These are phyloP conservation scores for Lasiodiplodia hormozganensis DNA, from an alignment of 2,329 filamentous ascomycete species.

Conservation along the genomic window DNA sequence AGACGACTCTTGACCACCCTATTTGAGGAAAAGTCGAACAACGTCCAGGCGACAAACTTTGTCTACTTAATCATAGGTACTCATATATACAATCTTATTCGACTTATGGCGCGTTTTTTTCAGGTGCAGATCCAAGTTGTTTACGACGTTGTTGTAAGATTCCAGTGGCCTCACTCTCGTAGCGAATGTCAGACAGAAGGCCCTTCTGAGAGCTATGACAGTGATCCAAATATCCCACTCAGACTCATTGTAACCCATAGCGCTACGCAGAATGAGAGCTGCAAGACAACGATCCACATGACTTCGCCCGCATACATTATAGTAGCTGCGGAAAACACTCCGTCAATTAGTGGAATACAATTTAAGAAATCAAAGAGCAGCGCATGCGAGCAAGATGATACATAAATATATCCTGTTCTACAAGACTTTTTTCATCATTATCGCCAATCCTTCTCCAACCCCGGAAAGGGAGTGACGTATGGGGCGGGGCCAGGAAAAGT, in stretches of 20 bases:
- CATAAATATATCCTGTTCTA: not conserved
- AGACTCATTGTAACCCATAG: not conserved
- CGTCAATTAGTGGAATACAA: not conserved
- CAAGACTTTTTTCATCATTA: not conserved
- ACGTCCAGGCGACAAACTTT: not conserved
- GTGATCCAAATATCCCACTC: too few species aligned
- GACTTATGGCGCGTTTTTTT: too few species aligned
- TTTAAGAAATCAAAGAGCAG: not conserved
- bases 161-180: too few species aligned
- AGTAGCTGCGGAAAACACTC: not conserved
- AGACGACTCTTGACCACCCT: not conserved
- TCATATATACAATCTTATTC: too few species aligned
- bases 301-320: not conserved
- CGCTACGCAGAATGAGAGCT: not conserved
- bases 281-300: not conserved
- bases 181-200: too few species aligned
- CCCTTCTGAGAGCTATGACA: too few species aligned
- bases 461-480: conserved; percentile 1
- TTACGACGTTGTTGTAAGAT: too few species aligned
- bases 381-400: not conserved
- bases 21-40: not conserved
- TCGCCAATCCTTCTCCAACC: not conserved
- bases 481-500: conserved; percentile 14
- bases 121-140: too few species aligned
- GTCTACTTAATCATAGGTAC: not conserved